Evolutionary conservation across 2,329 filamentous ascomycete species (phyloP).

Genomic region (Diaporthe sp.): DNA sequence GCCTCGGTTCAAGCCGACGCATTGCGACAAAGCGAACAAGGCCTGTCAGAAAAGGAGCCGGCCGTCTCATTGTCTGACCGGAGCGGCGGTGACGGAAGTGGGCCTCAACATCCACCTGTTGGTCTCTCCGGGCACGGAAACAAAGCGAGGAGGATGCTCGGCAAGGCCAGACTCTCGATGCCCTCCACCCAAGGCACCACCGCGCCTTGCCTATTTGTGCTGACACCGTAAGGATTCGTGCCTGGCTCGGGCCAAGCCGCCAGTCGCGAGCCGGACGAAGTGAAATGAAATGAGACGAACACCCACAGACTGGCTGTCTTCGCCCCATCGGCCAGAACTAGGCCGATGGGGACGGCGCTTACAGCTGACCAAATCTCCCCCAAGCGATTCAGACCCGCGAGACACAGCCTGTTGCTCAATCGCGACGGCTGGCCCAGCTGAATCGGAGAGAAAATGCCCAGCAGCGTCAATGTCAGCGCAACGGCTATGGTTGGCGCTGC

Average conservation of each 20-base stretch:
- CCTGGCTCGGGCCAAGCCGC: slow-evolving; percentile 24
- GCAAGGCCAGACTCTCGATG: neutral
- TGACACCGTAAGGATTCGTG: neutral
- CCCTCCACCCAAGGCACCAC: slow-evolving; percentile 4
- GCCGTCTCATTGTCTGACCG: slow-evolving; percentile 1
- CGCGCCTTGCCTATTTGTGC: slow-evolving; percentile 19
- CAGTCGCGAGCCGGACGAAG: slow-evolving; percentile 23
- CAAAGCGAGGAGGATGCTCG: slow-evolving; percentile 33
- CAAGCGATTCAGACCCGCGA: neutral
- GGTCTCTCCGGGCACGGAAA: slow-evolving; percentile 26
- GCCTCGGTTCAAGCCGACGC: slow-evolving; percentile 23
- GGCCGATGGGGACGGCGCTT: neutral
- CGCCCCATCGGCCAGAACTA: slow-evolving; percentile 17
- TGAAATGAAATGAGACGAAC: slow-evolving; percentile 30
- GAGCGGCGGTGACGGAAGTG: slow-evolving; percentile 19
- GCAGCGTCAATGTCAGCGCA: neutral
- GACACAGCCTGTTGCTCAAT: neutral
- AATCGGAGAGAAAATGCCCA: neutral
- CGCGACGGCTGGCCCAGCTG: neutral
- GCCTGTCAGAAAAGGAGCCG: neutral
- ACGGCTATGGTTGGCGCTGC: slow-evolving; percentile 7
- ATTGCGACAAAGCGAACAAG: slow-evolving; percentile 19
- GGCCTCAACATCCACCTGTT: neutral
- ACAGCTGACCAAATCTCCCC: slow-evolving; percentile 7
- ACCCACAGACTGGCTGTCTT: slow-evolving; percentile 1